A percentile compares a stretch with the other conserved stretches of the same genome.
Conservation (phyloP, 2,329 filamentous ascomycete species). For the Drechslerella dactyloides region DNA sequence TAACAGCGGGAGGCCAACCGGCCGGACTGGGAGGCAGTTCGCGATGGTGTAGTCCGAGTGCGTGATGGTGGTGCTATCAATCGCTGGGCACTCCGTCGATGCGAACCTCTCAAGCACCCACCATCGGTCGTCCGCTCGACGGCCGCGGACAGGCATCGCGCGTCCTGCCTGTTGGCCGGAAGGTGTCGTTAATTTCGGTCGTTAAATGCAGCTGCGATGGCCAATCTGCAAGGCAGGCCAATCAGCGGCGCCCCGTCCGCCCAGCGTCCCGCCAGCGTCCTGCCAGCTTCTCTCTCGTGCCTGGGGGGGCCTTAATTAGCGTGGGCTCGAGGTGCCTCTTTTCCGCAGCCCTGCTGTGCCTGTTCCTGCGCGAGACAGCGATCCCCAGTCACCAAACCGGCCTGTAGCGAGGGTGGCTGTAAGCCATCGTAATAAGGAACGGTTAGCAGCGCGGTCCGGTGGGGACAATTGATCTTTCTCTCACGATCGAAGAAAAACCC, state of each 20-base stretch:
- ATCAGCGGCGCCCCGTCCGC: slow-evolving; percentile 34
- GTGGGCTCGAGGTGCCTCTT: neutral
- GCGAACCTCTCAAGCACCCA: no score
- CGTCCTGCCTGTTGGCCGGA: no score
- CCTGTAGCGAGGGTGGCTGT: slow-evolving; percentile 42
- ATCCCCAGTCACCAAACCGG: slow-evolving; percentile 25
- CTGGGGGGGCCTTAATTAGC: neutral
- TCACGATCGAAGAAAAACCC: slow-evolving; percentile 39
- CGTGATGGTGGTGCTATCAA: neutral
- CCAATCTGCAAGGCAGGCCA: slow-evolving; percentile 26
- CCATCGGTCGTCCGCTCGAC: no score
- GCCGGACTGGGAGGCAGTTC: neutral
- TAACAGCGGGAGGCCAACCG: slow-evolving; percentile 29
- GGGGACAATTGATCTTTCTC: slow-evolving; percentile 44
- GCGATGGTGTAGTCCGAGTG: neutral
- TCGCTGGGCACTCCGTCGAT: no score
- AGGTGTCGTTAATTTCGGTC: slow-evolving; percentile 31
- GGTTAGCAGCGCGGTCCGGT: neutral
- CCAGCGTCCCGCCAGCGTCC: neutral
- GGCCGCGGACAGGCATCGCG: no score
- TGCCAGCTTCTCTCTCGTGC: no score
- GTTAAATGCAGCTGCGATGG: neutral
- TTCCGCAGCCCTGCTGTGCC: slow-evolving; percentile 13
- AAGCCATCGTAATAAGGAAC: slow-evolving; percentile 10
- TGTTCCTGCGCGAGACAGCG: slow-evolving; percentile 38